Evolutionary conservation across 345 rosid genomes (phyloP).

Genomic region (Erucastrum elatum): DNA sequence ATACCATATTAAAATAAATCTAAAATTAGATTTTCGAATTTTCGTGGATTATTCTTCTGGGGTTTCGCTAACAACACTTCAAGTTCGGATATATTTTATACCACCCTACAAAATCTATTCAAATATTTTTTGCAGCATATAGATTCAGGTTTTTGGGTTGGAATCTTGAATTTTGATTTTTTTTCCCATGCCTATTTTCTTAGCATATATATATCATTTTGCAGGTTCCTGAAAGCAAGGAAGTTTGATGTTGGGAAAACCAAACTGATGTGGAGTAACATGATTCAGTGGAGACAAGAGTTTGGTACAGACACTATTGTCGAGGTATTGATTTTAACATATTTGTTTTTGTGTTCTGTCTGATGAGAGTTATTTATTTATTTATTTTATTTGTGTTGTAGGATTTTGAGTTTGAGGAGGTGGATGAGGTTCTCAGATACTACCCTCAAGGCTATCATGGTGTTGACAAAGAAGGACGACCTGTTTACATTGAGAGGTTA

Average conservation of each 20-base stretch:
- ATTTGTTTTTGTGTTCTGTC: neutral
- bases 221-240: slow-evolving; percentile 89
- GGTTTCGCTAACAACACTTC: neutral
- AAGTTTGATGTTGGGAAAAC: slow-evolving; percentile 80
- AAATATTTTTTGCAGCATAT: too few species aligned
- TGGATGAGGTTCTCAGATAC: slow-evolving; percentile 65
- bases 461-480: slow-evolving; percentile 95
- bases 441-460: slow-evolving; percentile 98
- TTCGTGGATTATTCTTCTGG: too few species aligned
- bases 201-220: neutral
- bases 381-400: slow-evolving; percentile 19
- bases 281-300: slow-evolving; percentile 89
- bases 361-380: neutral
- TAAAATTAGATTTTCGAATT: neutral
- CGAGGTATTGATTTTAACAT: slow-evolving; percentile 50
- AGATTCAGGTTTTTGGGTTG: too few species aligned
- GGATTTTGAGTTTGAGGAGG: slow-evolving; percentile 90
- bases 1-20: neutral
- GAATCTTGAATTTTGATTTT: too few species aligned
- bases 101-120: too few species aligned
- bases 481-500: slow-evolving; percentile 81
- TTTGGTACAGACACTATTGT: slow-evolving; percentile 80
- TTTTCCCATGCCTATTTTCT: too few species aligned
- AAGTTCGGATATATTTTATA: neutral
- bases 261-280: slow-evolving; percentile 79